Base-by-base conservation (phyloP, 2,329 filamentous ascomycete genomes). In the Madurella mycetomatis region DNA sequence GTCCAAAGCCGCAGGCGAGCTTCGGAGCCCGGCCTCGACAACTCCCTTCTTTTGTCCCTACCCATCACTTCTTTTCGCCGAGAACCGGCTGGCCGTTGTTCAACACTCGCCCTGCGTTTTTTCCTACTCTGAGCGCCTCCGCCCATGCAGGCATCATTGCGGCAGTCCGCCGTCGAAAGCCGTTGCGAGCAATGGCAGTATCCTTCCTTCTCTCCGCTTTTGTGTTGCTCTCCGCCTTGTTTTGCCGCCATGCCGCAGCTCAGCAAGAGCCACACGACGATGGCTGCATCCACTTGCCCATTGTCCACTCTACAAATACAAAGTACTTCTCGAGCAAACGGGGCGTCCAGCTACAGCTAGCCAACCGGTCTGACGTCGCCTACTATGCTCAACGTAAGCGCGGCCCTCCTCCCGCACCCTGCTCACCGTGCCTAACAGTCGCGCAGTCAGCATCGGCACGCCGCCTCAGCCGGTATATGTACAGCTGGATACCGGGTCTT, bases 401-500 rank as follows among this genome's bases (percentile, higher is more conserved):
- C 40, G 4, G 52, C 60, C 43, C 41, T 11, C 51, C 56, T 32
- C 44, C 52, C 17, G 32, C 43, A 13, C 19, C 39, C 34, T 40
- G 31, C 30, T 48, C 30, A 12, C 31, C 41, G 40, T 18, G 19
- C 5, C 60, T 61, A 65, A 65, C 66, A 52, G 37, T 16, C 12
- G 11, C 41, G 13, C 56, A 74, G 72, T 81, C 59, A 71, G 72
- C 55, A 76, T 83, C 47, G 81, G 81, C 45, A 81, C 74, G 2
- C 81, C 81, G 13, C 68, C 74, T 1, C 80, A 83, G 58, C 62
- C 72, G 1, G 74, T 82, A 48, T 78, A 72, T 53, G 77, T 81
- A 11, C 79, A 82, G 63, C 66, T 84, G 51, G 81, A 84, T 64
- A 83, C 81, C 0, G 80, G 81, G 44, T 83, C 79, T 9, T 82